Evolutionary conservation across 345 rosid species (phyloP).

Genomic region (Gossypium thurberi): DNA sequence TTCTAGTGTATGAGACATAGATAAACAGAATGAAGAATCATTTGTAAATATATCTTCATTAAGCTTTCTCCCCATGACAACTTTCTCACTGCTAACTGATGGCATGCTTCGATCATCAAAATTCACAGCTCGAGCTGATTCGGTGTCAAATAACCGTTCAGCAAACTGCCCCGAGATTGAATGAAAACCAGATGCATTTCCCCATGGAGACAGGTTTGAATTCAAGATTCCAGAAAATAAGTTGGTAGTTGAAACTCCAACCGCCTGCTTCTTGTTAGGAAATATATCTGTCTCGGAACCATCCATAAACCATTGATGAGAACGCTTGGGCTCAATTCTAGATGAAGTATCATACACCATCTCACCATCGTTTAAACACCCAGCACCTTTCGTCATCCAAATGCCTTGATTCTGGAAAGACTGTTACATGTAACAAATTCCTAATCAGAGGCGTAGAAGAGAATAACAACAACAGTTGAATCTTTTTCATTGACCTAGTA

Average conservation of each 20-base stretch:
- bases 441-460: neutral
- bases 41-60: conserved; percentile 25
- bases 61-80: conserved; percentile 25
- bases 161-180: conserved; percentile 30
- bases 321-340: conserved; percentile 31
- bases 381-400: conserved; percentile 42
- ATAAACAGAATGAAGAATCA: conserved; percentile 37
- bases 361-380: conserved; percentile 28
- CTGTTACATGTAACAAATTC: neutral
- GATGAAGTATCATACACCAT: conserved; percentile 29
- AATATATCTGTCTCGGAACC: conserved; percentile 34
- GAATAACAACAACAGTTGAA: conserved; percentile 1
- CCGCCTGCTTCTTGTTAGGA: conserved; percentile 43
- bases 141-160: conserved; percentile 35
- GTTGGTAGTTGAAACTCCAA: conserved; percentile 30
- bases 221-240: conserved; percentile 32
- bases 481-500: neutral
- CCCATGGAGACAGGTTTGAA: conserved; percentile 38
- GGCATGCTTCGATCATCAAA: conserved; percentile 27
- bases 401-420: conserved; percentile 42
- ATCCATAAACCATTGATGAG: conserved; percentile 47
- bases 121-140: conserved; percentile 22
- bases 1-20: conserved; percentile 34
- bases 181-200: conserved; percentile 31
- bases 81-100: conserved; percentile 25